Percentiles rank a stretch among this genome's conserved stretches.
Conservation (phyloP, 352 stramenopile genomes). For the Globisporangium canariense region DNA sequence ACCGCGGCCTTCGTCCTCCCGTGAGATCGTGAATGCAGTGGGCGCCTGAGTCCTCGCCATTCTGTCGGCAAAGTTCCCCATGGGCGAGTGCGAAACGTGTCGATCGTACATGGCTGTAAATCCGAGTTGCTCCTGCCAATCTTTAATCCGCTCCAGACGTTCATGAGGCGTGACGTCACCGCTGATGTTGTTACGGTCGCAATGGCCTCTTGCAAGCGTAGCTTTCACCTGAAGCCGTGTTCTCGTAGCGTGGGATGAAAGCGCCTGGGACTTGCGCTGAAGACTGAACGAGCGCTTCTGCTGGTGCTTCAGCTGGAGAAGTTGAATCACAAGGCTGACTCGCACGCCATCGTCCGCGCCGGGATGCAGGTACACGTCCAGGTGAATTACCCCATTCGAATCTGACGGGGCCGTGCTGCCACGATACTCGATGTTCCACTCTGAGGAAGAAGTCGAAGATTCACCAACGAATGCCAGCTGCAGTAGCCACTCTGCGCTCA, state of each 20-base stretch:
- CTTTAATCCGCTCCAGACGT: background rate
- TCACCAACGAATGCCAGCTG: background rate
- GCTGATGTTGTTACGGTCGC: background rate
- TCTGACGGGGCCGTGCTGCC: background rate
- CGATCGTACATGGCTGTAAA: slow-evolving; percentile 6
- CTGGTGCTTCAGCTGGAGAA: background rate
- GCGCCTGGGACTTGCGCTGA: background rate
- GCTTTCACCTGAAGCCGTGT: slow-evolving; percentile 7
- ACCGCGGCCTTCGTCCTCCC: background rate
- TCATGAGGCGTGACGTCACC: background rate
- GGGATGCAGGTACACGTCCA: slow-evolving; percentile 4
- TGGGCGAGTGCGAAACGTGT: background rate
- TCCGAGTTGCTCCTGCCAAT: background rate
- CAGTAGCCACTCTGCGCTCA: slow-evolving; percentile 8
- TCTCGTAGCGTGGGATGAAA: background rate
- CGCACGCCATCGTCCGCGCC: background rate
- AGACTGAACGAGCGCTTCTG: background rate
- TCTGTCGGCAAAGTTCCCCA: background rate
- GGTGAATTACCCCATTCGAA: background rate
- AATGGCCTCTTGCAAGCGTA: background rate
- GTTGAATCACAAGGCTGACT: background rate
- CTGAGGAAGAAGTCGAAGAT: background rate
- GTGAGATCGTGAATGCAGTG: slow-evolving; percentile 2
- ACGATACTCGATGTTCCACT: slow-evolving; percentile 13
- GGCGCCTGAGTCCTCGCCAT: background rate